Evolutionary conservation across 2,329 filamentous ascomycete species (phyloP).

Genomic region (Ramularia endophylla): DNA sequence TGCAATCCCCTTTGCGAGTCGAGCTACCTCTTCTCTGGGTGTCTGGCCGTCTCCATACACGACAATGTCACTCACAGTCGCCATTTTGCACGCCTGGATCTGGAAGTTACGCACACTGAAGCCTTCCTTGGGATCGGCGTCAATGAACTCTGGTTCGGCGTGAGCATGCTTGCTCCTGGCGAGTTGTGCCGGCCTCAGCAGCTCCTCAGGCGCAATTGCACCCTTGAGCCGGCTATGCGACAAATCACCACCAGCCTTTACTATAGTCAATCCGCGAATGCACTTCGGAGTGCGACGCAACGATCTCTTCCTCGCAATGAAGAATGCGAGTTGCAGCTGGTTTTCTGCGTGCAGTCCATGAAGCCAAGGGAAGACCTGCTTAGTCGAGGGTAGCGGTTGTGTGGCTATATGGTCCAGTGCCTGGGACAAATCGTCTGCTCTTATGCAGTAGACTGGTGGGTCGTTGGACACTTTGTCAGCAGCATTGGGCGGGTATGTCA

Average conservation of each 20-base stretch:
- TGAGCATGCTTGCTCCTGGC: constrained; percentile 24
- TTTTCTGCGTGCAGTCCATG: constrained; percentile 90
- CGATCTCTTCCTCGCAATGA: constrained; percentile 68
- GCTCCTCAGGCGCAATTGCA: constrained; percentile 74
- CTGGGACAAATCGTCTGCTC: constrained; percentile 59
- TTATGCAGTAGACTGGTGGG: constrained; percentile 66
- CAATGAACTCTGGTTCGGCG: constrained; percentile 61
- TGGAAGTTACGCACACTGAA: constrained; percentile 98
- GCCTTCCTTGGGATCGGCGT: constrained; percentile 79
- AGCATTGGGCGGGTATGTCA: constrained; percentile 66
- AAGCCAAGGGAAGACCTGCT: constrained; percentile 91
- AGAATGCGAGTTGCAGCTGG: constrained; percentile 83
- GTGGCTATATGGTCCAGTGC: constrained; percentile 71
- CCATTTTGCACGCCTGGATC: constrained; percentile 85
- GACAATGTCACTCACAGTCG: constrained; percentile 83
- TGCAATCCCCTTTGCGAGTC: constrained; percentile 59
- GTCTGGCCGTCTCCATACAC: constrained; percentile 74
- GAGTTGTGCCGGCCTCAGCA: constrained; percentile 50
- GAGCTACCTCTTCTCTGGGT: constrained; percentile 58
- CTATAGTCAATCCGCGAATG: constrained; percentile 72
- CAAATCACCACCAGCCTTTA: constrained; percentile 84
- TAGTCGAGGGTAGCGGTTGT: constrained; percentile 76
- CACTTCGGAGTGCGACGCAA: constrained; percentile 66
- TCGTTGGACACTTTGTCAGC: constrained; percentile 52
- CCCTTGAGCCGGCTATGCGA: constrained; percentile 72